Evolutionary conservation across 768 basidiomycete genomes (phyloP), one percentile per base, ranked within the genome.

Genomic region (Polyporus arcularius): DNA sequence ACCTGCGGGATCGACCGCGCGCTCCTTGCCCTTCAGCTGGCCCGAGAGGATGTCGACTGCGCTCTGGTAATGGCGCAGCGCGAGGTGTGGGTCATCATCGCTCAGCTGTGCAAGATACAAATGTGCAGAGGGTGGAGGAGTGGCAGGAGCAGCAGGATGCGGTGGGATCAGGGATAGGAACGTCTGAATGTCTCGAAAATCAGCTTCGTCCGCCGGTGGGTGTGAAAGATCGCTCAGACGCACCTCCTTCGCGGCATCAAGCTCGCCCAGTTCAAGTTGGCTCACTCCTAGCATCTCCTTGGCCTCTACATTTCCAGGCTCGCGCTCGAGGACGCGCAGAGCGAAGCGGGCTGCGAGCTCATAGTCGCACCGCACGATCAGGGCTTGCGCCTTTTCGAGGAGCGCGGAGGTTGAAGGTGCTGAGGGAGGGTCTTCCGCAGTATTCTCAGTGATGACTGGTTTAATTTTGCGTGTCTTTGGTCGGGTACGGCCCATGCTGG

Each of bases 51-150:
- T 81, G 66, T 89, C 86, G 53, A 93, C 83, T 10, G 92, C 93
- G n/a, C 87, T 80, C 70, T 88, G 84, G 70, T 93, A 97, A 68
- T 94, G 85, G 42, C 82, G 76, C 18, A 96, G 74, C 2, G 93
- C 91, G 45, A 78, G 70, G 51, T 82, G 81, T 4, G 95, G 91
- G 56, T 94, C 88, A 10, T 87, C 84, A 31, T 92, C 90, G 51
- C 80, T 84, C 16, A 94, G 77, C 70, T 97, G 94, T 0, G 94
- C 95, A 26, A 97, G 88, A 73, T 96, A 95, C 0, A 96, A 80
- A 75, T 95, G 84, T 11, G 90, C 92, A 35, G 92, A 90, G 8
- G 92, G 83, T 0, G 85, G 80, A 1, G 92, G 84, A 43, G 82
- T 75, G 16, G 80, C 72, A 39, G 87, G 82, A 16, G 86, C 84